phyloP scores from a whole-genome alignment of 148 eudicot species.

The Fagopyrum esculentum region DNA sequence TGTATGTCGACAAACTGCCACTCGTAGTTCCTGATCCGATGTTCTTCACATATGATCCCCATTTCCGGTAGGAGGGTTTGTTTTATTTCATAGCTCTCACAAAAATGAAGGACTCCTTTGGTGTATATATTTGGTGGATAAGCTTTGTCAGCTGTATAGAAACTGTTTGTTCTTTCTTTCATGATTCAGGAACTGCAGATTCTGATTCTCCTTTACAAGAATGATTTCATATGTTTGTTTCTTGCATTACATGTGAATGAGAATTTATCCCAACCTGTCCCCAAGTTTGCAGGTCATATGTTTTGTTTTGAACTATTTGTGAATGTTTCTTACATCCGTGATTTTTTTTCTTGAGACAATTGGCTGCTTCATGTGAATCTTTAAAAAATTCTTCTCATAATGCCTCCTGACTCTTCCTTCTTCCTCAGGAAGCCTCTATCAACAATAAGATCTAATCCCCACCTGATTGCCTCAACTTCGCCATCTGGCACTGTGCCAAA shows the following conservation, averaged over 20 bases:
- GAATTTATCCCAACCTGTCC: not conserved
- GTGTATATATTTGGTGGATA: constrained; percentile 9
- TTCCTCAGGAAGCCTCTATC: no score
- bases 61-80: constrained; percentile 18
- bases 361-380: no score
- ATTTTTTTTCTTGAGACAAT: no score
- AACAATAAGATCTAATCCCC: no score
- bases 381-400: no score
- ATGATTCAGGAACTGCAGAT: not conserved
- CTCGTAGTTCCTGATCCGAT: constrained; percentile 42
- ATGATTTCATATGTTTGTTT: constrained; percentile 7
- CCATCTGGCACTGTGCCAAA: no score
- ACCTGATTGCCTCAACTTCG: no score
- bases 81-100: not conserved
- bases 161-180: not conserved
- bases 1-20: constrained; percentile 63
- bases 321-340: no score
- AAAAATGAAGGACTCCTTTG: not conserved
- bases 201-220: not conserved
- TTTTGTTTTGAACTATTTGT: no score
- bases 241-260: not conserved
- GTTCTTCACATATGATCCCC: constrained; percentile 34
- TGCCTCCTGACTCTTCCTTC: no score
- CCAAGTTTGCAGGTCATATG: not conserved
- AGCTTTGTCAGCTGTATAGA: constrained; percentile 6